Percentiles rank a stretch among this genome's conserved stretches.
Evolutionary conservation across 2,329 filamentous ascomycete genomes (phyloP).

Genomic region (Phaeoacremonium minimum): DNA sequence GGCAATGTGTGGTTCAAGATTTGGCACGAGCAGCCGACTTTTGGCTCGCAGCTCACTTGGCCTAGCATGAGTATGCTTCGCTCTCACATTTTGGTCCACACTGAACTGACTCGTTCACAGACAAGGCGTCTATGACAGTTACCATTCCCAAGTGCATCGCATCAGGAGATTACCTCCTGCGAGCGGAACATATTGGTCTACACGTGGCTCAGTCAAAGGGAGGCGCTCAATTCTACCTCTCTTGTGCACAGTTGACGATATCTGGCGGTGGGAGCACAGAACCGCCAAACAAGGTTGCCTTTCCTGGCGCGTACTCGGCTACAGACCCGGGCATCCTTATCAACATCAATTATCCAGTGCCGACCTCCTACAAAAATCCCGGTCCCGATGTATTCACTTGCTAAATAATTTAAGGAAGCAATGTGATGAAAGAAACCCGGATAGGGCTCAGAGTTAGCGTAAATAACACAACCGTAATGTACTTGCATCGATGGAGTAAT

Average conservation of each 20-base stretch:
- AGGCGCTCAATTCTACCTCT: constrained; percentile 17
- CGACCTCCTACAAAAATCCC: constrained; percentile 15
- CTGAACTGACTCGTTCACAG: neutral
- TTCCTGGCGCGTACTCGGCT: constrained; percentile 16
- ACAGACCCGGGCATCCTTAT: constrained; percentile 16
- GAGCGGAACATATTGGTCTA: constrained; percentile 19
- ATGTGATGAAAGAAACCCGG: too few species aligned
- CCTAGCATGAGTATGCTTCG: constrained; percentile 4
- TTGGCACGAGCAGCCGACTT: constrained; percentile 22
- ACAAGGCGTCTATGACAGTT: constrained; percentile 9
- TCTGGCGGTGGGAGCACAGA: constrained; percentile 13
- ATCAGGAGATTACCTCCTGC: constrained; percentile 18
- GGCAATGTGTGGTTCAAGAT: constrained; percentile 33
- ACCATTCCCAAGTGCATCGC: constrained; percentile 16
- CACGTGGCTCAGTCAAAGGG: constrained; percentile 14
- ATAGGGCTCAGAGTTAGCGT: too few species aligned
- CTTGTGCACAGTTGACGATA: constrained; percentile 14
- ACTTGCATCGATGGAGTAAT: too few species aligned
- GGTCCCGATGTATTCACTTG: constrained; percentile 2
- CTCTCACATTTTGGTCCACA: too few species aligned
- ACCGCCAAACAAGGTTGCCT: constrained; percentile 9
- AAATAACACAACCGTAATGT: too few species aligned
- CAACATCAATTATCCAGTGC: constrained; percentile 18
- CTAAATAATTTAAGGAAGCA: constrained; percentile 1
- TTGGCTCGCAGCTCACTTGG: constrained; percentile 11